Evolutionary conservation across 257 asterid genomes (phyloP).

Genomic region (Buddleja alternifolia): DNA sequence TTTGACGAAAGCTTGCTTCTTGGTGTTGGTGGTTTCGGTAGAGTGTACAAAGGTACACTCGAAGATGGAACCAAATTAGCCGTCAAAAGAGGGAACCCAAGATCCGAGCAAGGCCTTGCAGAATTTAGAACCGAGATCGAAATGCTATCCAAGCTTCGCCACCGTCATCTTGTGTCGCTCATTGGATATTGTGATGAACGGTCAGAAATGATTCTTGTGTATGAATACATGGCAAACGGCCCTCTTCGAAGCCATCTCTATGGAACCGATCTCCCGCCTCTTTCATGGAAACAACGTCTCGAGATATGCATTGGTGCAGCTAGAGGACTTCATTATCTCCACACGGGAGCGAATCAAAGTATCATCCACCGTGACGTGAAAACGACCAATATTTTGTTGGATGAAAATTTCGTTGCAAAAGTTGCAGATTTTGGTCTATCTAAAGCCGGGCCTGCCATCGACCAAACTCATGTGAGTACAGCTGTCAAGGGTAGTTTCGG

Average conservation of each 20-base stretch:
- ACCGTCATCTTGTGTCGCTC: slow-evolving; percentile 79
- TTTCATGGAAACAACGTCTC: slow-evolving; percentile 67
- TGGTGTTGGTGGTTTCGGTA: slow-evolving; percentile 85
- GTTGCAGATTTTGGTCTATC: slow-evolving; percentile 86
- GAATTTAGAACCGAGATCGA: slow-evolving; percentile 80
- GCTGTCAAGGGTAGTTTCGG: slow-evolving; percentile 91
- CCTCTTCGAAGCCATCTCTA: slow-evolving; percentile 78
- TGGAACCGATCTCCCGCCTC: slow-evolving; percentile 66
- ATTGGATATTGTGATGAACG: slow-evolving; percentile 82
- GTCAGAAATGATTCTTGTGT: slow-evolving; percentile 75
- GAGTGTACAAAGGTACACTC: slow-evolving; percentile 69
- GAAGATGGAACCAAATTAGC: slow-evolving; percentile 75
- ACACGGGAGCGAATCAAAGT: slow-evolving; percentile 76
- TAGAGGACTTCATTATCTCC: slow-evolving; percentile 80
- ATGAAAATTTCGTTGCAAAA: slow-evolving; percentile 71
- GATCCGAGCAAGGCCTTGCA: slow-evolving; percentile 81
- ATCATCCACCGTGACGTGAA: slow-evolving; percentile 83
- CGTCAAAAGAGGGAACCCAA: slow-evolving; percentile 78
- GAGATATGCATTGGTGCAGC: slow-evolving; percentile 89
- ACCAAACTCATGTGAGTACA: slow-evolving; percentile 83
- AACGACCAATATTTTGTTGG: slow-evolving; percentile 73
- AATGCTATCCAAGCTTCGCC: slow-evolving; percentile 79
- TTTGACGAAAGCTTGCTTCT: slow-evolving; percentile 68
- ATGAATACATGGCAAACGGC: slow-evolving; percentile 85
- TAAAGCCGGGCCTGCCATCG: slow-evolving; percentile 73